Conservation (phyloP, 768 basidiomycete genomes). For the Porpolomopsis calyptriformis region DNA sequence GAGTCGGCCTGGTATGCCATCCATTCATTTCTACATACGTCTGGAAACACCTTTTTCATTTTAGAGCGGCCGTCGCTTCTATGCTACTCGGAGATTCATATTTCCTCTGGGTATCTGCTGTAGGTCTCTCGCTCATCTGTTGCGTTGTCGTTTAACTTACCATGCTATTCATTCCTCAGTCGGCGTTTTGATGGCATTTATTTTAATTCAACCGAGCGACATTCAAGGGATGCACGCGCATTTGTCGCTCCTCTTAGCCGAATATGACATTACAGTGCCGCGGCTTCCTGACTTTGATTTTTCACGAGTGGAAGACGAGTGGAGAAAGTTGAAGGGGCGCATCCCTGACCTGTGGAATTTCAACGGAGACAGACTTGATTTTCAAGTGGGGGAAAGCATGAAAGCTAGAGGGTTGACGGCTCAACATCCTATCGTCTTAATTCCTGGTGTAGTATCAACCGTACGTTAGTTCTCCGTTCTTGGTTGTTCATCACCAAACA, state of each 20-base stretch:
- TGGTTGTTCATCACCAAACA: not conserved
- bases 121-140: conserved; percentile 26
- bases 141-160: not conserved
- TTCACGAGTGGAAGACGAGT: conserved; percentile 60
- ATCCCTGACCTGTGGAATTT: conserved; percentile 80
- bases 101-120: conserved; percentile 60
- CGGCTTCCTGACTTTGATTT: conserved; percentile 56
- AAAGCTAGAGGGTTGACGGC: conserved; percentile 56
- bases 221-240: conserved; percentile 61
- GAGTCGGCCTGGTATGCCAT: too few relatives aligned
- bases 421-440: conserved; percentile 69
- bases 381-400: conserved; percentile 62
- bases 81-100: conserved; percentile 41
- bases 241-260: conserved; percentile 52
- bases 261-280: conserved; percentile 59
- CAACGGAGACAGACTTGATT: conserved; percentile 70
- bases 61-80: conserved; percentile 20
- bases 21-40: too few relatives aligned
- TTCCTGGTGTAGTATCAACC: conserved; percentile 86
- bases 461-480: conserved; percentile 27
- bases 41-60: not conserved
- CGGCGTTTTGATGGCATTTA: conserved; percentile 52
- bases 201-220: conserved; percentile 55
- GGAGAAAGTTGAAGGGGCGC: conserved; percentile 52
- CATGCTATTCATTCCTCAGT: conserved; percentile 28